Conservation (phyloP, 805 yeast genomes). For the Candida namnaoensis region DNA sequence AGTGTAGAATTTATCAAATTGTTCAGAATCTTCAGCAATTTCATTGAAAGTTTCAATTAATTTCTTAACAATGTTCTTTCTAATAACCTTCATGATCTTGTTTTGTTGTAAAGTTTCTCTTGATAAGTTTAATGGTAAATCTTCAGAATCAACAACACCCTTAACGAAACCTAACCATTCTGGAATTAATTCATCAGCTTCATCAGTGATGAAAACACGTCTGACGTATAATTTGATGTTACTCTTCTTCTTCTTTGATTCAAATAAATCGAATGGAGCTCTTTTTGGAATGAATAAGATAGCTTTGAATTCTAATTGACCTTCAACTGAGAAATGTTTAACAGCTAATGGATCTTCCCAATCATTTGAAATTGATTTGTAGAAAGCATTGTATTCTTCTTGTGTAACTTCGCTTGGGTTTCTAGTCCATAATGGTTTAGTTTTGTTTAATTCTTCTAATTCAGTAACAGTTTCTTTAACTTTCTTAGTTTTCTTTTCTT, state of each 20-base stretch:
- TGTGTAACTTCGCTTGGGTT: slow-evolving; percentile 95
- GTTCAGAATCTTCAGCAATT: slow-evolving; percentile 98
- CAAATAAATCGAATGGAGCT: slow-evolving; percentile 98
- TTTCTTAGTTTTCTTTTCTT: slow-evolving; percentile 72
- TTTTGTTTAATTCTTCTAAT: slow-evolving; percentile 96
- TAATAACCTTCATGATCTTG: slow-evolving; percentile 98
- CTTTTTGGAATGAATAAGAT: slow-evolving; percentile 96
- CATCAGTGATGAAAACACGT: slow-evolving; percentile 99
- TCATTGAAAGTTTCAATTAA: slow-evolving; percentile 97
- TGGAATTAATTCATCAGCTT: slow-evolving; percentile 98
- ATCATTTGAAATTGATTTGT: slow-evolving; percentile 98
- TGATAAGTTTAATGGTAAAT: slow-evolving; percentile 97
- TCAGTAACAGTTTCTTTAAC: slow-evolving; percentile 90
- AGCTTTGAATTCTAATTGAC: slow-evolving; percentile 99
- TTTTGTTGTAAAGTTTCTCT: slow-evolving; percentile 99
- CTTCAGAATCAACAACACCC: slow-evolving; percentile 99
- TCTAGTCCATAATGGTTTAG: slow-evolving; percentile 99
- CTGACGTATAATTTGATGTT: slow-evolving; percentile 98
- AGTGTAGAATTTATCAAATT: slow-evolving; percentile 95
- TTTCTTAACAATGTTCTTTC: slow-evolving; percentile 98
- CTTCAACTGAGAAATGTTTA: slow-evolving; percentile 99
- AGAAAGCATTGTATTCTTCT: slow-evolving; percentile 98
- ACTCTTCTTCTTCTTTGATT: slow-evolving; percentile 97
- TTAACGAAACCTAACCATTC: slow-evolving; percentile 96
- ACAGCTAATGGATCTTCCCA: slow-evolving; percentile 99